Base-by-base conservation (phyloP, 1,284 basidiomycete species). In the Polyporus tsugae region DNA sequence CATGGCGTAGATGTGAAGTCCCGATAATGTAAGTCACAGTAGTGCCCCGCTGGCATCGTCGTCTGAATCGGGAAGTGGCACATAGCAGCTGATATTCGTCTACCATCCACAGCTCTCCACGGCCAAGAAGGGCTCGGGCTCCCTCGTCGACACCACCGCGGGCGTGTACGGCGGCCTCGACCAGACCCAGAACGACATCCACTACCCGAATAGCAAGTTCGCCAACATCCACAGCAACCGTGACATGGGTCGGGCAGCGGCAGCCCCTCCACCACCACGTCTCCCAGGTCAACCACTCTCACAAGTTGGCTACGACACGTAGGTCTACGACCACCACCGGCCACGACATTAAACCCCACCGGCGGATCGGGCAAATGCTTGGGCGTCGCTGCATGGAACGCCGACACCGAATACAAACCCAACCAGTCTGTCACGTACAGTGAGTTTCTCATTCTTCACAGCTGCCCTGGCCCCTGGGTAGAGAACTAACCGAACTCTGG, bases 161-260 rank as follows among this genome's bases (percentile, higher is more conserved):
- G 73, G 74, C 65, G 81, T 83, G 17, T 81, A 89, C 62, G 87
- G 89, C 7, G 68, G 75, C 25, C 83, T 93, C 52, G 90, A 92
- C 80, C 82, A 83, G 72, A 88, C 90, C 29, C 79, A 80, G 79
- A 95, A 95, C 78, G 93, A 95, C 75, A 86, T 95, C 73, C 80
- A 80, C 73, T 91, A 82, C 79, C 89, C 39, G 63, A 82, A 85
- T 72, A 91, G 89, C 79, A 88, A 89, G 74, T 92, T 87, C 87
- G 87, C 89, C 77, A 92, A 92, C 75, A 85, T 92, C 72, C 83
- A 84, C 25, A 85, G 80, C 78, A 90, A n/a, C n/a, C n/a, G n/a
- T n/a, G n/a, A 91, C 78, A 90, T 92, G 85, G 85, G 83, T 42
- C 74, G 57, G 71, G 58, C 19, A 15, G 57, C 57, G 19, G 64